Evolutionary conservation across 2,329 filamentous ascomycete species (phyloP), one percentile per base, ranked within the genome.

Genomic region (Lizonia empirigonia): DNA sequence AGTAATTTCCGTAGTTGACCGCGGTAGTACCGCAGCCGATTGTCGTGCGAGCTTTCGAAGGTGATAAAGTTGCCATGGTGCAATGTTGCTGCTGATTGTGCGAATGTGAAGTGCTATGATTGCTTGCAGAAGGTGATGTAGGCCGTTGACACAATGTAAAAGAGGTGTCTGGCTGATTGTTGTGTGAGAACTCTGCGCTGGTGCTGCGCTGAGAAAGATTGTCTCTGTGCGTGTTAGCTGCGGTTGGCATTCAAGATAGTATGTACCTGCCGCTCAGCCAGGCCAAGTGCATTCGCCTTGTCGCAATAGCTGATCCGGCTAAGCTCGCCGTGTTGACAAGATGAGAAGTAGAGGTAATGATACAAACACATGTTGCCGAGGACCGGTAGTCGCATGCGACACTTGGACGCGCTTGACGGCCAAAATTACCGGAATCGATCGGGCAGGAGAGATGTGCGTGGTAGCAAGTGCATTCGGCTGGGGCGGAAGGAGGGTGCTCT

Each of bases 361-460:
- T 72, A 74, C 6, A 59, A 39, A 55, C 72, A 74, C 72, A 74
- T 74, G 40, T 39, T 56, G 45, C 37, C 39, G 36, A 53, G 44
- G 33, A 38, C 50, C 50, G 22, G 45, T 47, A 50, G 49, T 55
- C 52, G 44, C 32, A 34, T 30, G 34, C 22, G 32, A n/a, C n/a
- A n/a, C n/a, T n/a, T n/a, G n/a, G n/a, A 45, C 38, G 40, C 53
- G 30, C 39, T 24, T 40, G 59, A 48, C 57, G 45, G 39, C 30
- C 22, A 23, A 36, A 4, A 15, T 19, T 44, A 13, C 39, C 39
- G 29, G 34, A 19, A 33, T 30, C 18, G 34, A 23, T 7, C 32
- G 9, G 13, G 15, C 9, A 27, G 36, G 37, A n/a, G n/a, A 4
- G 22, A 20, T 23, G 18, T 19, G 34, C 18, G 20, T 18, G 13